Evolutionary conservation across 495 filamentous ascomycete genomes (phyloP), one percentile per base, ranked within the genome.

Genomic region (Rostrohypoxylon terebratum): DNA sequence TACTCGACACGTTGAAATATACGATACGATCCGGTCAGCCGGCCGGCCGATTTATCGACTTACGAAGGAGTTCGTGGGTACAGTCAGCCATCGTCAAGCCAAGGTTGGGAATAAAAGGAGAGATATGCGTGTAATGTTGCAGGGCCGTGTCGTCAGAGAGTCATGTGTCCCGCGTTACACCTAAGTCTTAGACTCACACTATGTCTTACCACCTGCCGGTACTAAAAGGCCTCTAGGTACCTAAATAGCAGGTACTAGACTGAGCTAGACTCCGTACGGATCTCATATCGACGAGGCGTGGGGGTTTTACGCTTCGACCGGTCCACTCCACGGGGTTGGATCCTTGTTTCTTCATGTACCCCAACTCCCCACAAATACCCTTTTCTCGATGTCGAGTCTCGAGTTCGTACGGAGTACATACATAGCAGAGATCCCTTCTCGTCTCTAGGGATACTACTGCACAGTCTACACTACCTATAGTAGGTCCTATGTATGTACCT

Each of bases 241-340:
- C 51, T 58, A 54, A 62, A 55, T 50, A 66, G 63, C 59, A 72
- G 53, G 64, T 68, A 69, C 65, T 33, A 16, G 25, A 31, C 20
- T 14, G 21, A 34, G 20, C 50, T 45, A 63, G 47, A 59, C 42
- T 59, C 62, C 21, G 36, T 66, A 57, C 31, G n/a, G 55, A 63
- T 69, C n/a, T 28, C 48, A 40, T 63, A 66, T 50, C 31, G 55
- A 48, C 31, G 58, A 18, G 38, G 59, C 66, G 66, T 69, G 66
- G 66, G 71, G 71, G 66, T 63, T 28, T 74, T 34, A n/a, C 28
- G 54, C 42, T 47, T 55, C 59, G 33, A 61, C 42, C 57, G 55
- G 59, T 64, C 65, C 65, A 69, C 71, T 73, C 71, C 71, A 73
- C 66, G 71, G 71, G 71, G 71, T 69, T 68, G 57, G 66, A 73